Conservation (phyloP, 2,329 filamentous ascomycete species). For the Hyphodiscus sp. region DNA sequence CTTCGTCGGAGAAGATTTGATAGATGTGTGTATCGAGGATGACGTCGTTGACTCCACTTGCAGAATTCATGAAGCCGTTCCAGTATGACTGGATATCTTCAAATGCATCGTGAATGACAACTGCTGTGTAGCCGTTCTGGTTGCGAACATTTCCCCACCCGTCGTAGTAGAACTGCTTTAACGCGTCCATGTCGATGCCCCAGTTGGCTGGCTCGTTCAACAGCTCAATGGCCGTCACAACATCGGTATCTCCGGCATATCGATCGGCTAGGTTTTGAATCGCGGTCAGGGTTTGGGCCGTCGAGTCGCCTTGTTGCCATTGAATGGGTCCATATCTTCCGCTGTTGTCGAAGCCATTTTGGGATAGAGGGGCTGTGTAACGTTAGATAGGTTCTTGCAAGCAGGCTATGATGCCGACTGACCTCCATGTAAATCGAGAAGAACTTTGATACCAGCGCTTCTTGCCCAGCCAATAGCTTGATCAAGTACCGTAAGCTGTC, state of each 20-base stretch:
- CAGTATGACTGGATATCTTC: constrained; percentile 43
- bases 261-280: constrained; percentile 34
- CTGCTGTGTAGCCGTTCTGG: constrained; percentile 38
- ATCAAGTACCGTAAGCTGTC: constrained; percentile 52
- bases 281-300: constrained; percentile 31
- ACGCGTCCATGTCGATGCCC: constrained; percentile 30
- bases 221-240: constrained; percentile 38
- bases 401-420: constrained; percentile 23
- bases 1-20: constrained; percentile 34
- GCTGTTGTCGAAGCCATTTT: constrained; percentile 64
- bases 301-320: constrained; percentile 41
- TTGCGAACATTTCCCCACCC: constrained; percentile 42
- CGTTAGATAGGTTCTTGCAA: constrained; percentile 15
- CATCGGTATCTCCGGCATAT: constrained; percentile 35
- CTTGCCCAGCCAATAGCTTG: constrained; percentile 53
- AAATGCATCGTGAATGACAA: constrained; percentile 56
- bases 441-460: constrained; percentile 51
- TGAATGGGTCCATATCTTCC: constrained; percentile 42
- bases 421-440: constrained; percentile 64
- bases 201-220: constrained; percentile 35
- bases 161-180: constrained; percentile 42
- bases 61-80: constrained; percentile 57
- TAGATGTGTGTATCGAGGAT: constrained; percentile 39
- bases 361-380: constrained; percentile 46
- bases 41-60: constrained; percentile 33